Conservation (phyloP, 352 stramenopile genomes). For the Pythium inflatum region DNA sequence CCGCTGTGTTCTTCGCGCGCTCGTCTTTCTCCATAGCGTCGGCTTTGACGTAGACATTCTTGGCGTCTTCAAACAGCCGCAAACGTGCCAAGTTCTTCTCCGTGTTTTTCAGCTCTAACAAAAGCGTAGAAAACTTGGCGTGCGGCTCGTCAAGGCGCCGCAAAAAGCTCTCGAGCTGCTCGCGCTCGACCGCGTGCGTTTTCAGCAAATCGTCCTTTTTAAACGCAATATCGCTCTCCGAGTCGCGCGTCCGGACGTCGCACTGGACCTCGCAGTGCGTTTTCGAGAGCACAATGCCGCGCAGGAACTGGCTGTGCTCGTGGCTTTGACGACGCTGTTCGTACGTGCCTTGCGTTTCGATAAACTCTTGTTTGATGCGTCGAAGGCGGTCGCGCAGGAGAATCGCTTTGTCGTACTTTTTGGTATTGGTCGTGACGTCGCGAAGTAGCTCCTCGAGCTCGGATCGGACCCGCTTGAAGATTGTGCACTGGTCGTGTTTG, state of each 20-base stretch:
- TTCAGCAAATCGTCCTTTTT: conserved; percentile 58
- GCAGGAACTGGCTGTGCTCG: conserved; percentile 54
- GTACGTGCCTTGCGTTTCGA: conserved; percentile 68
- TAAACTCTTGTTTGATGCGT: conserved; percentile 69
- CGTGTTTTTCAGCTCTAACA: conserved; percentile 76
- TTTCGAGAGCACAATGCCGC: conserved; percentile 46
- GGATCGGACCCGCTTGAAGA: conserved; percentile 62
- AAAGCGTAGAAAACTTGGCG: conserved; percentile 70
- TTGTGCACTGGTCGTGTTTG: conserved; percentile 70
- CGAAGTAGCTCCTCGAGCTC: conserved; percentile 66
- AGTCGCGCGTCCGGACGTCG: conserved; percentile 30
- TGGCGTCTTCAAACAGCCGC: conserved; percentile 74
- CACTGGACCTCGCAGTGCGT: conserved; percentile 45
- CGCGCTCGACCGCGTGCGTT: conserved; percentile 60
- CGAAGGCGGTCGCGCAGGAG: conserved; percentile 64
- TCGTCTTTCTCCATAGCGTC: conserved; percentile 71
- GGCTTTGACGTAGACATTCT: conserved; percentile 63
- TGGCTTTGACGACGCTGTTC: conserved; percentile 53
- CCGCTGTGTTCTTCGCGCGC: conserved; percentile 42
- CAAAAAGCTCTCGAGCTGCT: conserved; percentile 70
- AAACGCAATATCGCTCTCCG: conserved; percentile 50
- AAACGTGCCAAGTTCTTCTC: conserved; percentile 66
- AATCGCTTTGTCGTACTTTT: conserved; percentile 76
- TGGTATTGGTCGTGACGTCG: conserved; percentile 55
- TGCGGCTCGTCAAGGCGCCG: conserved; percentile 57